Percentiles rank a stretch among this genome's conserved stretches.
Conservation (phyloP, 1,284 basidiomycete species). For the Tremellales sp. region DNA sequence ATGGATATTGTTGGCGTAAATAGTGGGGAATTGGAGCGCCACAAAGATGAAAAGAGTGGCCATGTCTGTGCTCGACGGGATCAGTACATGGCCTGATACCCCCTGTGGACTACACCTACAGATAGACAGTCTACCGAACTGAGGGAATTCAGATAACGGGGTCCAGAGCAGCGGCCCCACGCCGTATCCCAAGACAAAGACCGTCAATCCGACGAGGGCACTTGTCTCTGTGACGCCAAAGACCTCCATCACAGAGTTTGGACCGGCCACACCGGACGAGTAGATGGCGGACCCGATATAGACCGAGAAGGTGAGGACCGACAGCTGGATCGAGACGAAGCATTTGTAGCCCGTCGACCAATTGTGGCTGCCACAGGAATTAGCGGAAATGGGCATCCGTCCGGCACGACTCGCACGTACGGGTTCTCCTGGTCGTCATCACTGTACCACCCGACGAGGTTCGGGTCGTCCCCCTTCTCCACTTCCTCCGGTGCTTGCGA, state of each 20-base stretch:
- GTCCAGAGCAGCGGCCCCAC: constrained; percentile 29
- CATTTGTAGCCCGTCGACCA: constrained; percentile 24
- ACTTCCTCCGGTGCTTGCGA: constrained; percentile 5
- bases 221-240: constrained; percentile 21
- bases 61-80: constrained; percentile 21
- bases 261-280: constrained; percentile 53
- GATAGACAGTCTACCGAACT: constrained; percentile 17
- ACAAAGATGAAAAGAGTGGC: constrained; percentile 22
- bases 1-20: constrained; percentile 26
- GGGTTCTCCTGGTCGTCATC: constrained; percentile 24
- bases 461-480: constrained; percentile 8
- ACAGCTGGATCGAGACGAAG: constrained; percentile 14
- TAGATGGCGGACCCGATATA: constrained; percentile 59
- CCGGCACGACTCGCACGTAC: constrained; percentile 4
- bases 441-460: constrained; percentile 20
- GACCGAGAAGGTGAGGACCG: constrained; percentile 50
- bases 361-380: neutral
- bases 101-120: constrained; percentile 7
- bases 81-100: no score
- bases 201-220: constrained; percentile 15
- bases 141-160: constrained; percentile 25
- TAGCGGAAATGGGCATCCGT: neutral
- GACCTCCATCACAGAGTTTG: constrained; percentile 17
- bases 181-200: constrained; percentile 31
- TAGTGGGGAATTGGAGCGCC: constrained; percentile 21